These are phyloP conservation scores for Xerophyta viscosa DNA, from an alignment of 106 monocot species.

Conservation along the genomic window DNA sequence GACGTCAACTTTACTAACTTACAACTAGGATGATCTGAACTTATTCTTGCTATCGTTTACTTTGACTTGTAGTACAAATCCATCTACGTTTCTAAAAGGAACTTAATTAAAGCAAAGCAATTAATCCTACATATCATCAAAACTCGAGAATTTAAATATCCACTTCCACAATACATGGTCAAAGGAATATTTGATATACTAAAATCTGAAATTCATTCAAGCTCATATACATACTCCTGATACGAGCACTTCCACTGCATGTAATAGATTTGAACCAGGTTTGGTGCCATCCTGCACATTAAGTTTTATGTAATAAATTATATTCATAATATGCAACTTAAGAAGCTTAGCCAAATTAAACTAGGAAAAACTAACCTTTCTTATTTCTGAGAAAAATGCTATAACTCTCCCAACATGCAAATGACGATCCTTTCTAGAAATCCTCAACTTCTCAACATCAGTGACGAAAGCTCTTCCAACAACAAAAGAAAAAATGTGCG, in stretches of 20 bases:
- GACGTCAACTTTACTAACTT: too few species aligned
- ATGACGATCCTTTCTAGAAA: constrained; percentile 52
- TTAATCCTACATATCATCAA: too few species aligned
- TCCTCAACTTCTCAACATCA: constrained; percentile 91
- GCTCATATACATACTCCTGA: constrained; percentile 61
- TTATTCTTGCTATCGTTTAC: too few species aligned
- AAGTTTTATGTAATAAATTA: too few species aligned
- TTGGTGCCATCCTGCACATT: constrained; percentile 65
- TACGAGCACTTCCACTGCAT: constrained; percentile 87
- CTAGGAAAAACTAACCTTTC: constrained; percentile 38
- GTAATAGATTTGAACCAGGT: constrained; percentile 90
- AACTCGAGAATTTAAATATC: too few species aligned
- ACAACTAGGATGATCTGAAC: too few species aligned
- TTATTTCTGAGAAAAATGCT: constrained; percentile 69
- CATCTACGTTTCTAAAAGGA: too few species aligned
- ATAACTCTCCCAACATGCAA: constrained; percentile 60
- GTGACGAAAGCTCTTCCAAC: constrained; percentile 99
- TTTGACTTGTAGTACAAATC: too few species aligned
- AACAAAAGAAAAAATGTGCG: constrained; percentile 98
- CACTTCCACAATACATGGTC: too few species aligned
- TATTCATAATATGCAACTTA: too few species aligned
- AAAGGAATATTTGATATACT: too few species aligned
- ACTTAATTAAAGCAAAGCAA: too few species aligned
- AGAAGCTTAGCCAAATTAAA: background rate
- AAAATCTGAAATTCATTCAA: constrained; percentile 3